Evolutionary conservation across 495 filamentous ascomycete genomes (phyloP).

Genomic region (Filosporella fistucella): DNA sequence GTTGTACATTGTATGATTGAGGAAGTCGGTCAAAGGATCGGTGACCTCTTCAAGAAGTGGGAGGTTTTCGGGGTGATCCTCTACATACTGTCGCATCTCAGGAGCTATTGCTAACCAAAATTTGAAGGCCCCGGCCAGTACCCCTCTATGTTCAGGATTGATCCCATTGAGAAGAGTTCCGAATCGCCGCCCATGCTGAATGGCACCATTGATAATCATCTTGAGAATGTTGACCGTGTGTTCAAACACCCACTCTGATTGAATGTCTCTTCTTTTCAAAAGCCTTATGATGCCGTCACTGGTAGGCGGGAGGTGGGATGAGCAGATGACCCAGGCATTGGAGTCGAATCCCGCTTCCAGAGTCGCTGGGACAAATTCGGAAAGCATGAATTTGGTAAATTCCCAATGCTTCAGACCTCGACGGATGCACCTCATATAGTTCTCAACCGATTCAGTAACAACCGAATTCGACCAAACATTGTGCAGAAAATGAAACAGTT

Average conservation of each 20-base stretch:
- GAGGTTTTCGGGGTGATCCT: not conserved
- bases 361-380: conserved; percentile 15
- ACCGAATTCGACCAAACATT: conserved; percentile 46
- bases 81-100: conserved; percentile 3
- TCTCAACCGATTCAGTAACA: conserved; percentile 30
- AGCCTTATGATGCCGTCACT: not conserved
- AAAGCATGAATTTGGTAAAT: conserved; percentile 35
- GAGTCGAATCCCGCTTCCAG: conserved; percentile 11
- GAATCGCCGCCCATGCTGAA: not conserved
- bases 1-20: not conserved
- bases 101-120: conserved; percentile 14
- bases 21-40: conserved; percentile 1
- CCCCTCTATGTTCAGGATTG: not conserved
- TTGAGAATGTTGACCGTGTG: conserved; percentile 12
- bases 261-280: not conserved
- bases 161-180: not conserved
- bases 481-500: conserved; percentile 45
- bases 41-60: not conserved
- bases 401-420: conserved; percentile 34
- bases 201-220: conserved; percentile 16
- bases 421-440: conserved; percentile 34
- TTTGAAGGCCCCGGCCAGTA: conserved; percentile 1
- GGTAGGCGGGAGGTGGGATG: conserved; percentile 10
- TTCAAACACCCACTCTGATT: conserved; percentile 1
- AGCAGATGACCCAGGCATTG: conserved; percentile 6